Base-by-base conservation (phyloP, 805 yeast species). In the Saturnispora sanitii region DNA sequence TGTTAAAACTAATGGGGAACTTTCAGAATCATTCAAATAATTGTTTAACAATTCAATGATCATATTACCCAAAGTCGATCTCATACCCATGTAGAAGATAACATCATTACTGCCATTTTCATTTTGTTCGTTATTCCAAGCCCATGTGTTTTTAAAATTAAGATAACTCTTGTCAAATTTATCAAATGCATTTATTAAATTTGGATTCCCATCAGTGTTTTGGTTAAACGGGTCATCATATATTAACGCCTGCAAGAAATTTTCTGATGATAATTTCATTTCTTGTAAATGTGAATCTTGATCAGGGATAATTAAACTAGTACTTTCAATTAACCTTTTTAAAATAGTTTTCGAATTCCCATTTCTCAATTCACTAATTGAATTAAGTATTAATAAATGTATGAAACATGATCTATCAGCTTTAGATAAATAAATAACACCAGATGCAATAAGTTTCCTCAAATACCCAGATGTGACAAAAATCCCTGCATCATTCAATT, bases 371-470 rank as follows among this genome's bases (percentile, higher is more conserved):
- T 72, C 70, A 2, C 81, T 83, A 29, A 83, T 56, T 42, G 79
- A 76, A 45, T 72, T 70, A 41, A 82, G 60, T 7, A 82, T 66
- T 9, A 65, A 49, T 18, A 80, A 63, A 54, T 73, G 95, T 33
- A 68, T 68, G 44, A 52, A 60, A 52, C 66, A 67, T 38, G 79
- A 79, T 21, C 61, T 57, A 6, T 66, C 66, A 16, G 75, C 72
- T 6, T 73, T 68, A 3, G 67, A 61, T 11, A 76, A 58, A 57
- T 82, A 85, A 35, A 88, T 73, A 1, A 86, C 67, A 4, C 96
- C 98, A 1, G 92, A 78, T 8, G 96, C 85, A 34, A 90, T 87
- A 28, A 88, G 63, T 49, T 79, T 75, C 51, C 96, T 66, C 43
- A 88, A 66, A 52, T 90, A 90, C 1, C 82, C 70, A 1, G 82